Percentiles rank a stretch among this genome's conserved stretches.
Conservation (phyloP, 2,329 filamentous ascomycete genomes). For the Ilyonectria robusta region DNA sequence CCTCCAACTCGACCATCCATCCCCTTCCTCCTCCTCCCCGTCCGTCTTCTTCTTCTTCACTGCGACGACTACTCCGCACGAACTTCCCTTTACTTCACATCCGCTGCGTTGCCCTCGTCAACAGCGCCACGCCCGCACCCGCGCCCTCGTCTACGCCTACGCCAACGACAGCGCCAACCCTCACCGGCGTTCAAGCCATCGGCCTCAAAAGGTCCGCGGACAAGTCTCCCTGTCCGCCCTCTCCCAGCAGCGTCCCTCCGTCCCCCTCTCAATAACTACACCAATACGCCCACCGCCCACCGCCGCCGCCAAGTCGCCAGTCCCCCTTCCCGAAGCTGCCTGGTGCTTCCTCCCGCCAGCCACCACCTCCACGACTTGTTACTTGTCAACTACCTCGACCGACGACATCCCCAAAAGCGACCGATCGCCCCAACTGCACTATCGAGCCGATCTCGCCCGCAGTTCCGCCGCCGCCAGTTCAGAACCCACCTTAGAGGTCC, state of each 20-base stretch:
- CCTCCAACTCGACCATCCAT: conserved; percentile 14
- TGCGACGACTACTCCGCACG: not conserved
- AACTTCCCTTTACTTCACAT: conserved; percentile 1
- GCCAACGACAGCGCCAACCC: conserved; percentile 6
- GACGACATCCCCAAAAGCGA: conserved; percentile 34
- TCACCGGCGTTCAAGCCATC: not conserved
- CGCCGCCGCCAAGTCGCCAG: conserved; percentile 2
- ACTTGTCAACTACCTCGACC: conserved; percentile 21
- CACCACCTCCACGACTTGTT: conserved; percentile 14
- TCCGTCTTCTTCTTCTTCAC: not conserved
- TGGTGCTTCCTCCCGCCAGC: conserved; percentile 31
- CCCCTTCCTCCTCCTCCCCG: conserved; percentile 2
- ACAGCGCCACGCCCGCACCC: not conserved
- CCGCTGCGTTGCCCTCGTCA: not conserved
- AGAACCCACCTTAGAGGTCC: conserved; percentile 41
- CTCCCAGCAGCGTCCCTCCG: not conserved
- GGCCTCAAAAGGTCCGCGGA: not conserved
- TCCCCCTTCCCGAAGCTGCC: not conserved
- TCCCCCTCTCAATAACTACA: not conserved
- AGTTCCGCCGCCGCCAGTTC: conserved; percentile 42
- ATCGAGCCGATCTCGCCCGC: conserved; percentile 42
- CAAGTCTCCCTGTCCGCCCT: not conserved
- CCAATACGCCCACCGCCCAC: not conserved
- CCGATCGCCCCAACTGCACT: conserved; percentile 35
- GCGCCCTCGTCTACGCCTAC: conserved; percentile 5